A percentile compares a stretch with the other conserved stretches of the same genome.
Evolutionary conservation across 768 basidiomycete species (phyloP).

Genomic region (Termitomyces sp.): DNA sequence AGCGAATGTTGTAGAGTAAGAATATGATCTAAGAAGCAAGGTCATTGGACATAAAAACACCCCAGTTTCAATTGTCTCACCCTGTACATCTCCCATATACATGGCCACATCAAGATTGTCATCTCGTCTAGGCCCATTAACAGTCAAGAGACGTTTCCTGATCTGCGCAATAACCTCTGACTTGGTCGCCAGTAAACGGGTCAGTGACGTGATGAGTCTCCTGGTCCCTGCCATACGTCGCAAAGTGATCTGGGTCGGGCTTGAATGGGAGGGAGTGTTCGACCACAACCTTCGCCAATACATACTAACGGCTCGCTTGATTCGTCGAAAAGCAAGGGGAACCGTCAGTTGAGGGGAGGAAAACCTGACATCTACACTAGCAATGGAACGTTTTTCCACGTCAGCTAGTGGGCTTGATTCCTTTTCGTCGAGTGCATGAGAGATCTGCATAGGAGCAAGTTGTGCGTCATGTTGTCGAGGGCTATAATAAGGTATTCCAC

Average conservation of each 20-base stretch:
- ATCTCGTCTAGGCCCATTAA: conserved; percentile 34
- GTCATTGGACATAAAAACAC: conserved; percentile 5
- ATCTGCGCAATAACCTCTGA: conserved; percentile 79
- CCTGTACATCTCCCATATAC: conserved; percentile 91
- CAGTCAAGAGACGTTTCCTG: conserved; percentile 64
- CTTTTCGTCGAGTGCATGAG: background rate
- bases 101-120: conserved; percentile 73
- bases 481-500: background rate
- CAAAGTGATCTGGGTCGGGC: conserved; percentile 46
- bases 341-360: conserved; percentile 30
- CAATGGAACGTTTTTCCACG: conserved; percentile 13
- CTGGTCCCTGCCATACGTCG: conserved; percentile 78
- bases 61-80: conserved; percentile 33
- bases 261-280: conserved; percentile 20
- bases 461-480: background rate
- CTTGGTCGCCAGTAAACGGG: conserved; percentile 74
- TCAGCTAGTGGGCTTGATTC: background rate
- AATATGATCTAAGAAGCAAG: conserved; percentile 69
- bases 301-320: conserved; percentile 27
- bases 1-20: conserved; percentile 82
- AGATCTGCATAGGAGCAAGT: background rate
- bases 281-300: conserved; percentile 19
- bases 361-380: conserved; percentile 26
- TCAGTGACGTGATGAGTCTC: conserved; percentile 74
- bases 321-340: conserved; percentile 31